Base-by-base conservation (phyloP, 805 yeast genomes). In the Torulaspora franciscae region DNA sequence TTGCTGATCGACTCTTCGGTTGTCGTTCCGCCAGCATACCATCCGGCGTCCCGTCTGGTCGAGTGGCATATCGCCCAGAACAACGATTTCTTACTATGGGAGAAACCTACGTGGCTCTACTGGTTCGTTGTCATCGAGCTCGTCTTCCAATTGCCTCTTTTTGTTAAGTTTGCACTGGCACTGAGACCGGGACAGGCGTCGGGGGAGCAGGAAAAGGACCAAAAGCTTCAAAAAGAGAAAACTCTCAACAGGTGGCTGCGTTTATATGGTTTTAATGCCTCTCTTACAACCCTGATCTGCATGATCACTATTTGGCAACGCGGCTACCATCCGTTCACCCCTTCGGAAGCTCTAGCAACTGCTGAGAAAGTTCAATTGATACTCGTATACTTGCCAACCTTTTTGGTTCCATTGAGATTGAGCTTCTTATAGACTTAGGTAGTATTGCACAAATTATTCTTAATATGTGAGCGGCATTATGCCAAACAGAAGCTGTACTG, bases 221-320 rank as follows among this genome's bases (percentile, higher is more conserved):
- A 42, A 11, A 53, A 47, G 37, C 38, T 35, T 10, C 29, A 43
- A 17, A 19, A 46, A 45, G 43, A 52, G 37, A 40, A 32, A 27
- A 34, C 32, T 9, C 35, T 49, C 14, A 43, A 50, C 44, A 49
- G 37, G 26, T 72, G 70, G 59, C 62, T 82, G 52, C 66, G 78
- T 10, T 56, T 81, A 5, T 91, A 93, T 63, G 96, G 91, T 3
- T 75, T 85, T 55, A 88, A 87, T 58, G 98, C 97, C 0, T 69
- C 83, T 3, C 68, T 84, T 41, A 88, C 96, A 4, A 88, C 96
- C 0, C 62, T 81, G 29, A 76, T 81, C 19, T 91, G 97, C 61
- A 65, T 85, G 51, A 59, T 73, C n/a, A 74, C 77, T 54, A 72
- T 81, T 11, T 54, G 49, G 42, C 42, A 43, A 10, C 42, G 55